Percentiles rank a stretch among this genome's conserved stretches.
Evolutionary conservation across 108 stramenopile genomes (phyloP).

Genomic region (Nitzschia sp.): DNA sequence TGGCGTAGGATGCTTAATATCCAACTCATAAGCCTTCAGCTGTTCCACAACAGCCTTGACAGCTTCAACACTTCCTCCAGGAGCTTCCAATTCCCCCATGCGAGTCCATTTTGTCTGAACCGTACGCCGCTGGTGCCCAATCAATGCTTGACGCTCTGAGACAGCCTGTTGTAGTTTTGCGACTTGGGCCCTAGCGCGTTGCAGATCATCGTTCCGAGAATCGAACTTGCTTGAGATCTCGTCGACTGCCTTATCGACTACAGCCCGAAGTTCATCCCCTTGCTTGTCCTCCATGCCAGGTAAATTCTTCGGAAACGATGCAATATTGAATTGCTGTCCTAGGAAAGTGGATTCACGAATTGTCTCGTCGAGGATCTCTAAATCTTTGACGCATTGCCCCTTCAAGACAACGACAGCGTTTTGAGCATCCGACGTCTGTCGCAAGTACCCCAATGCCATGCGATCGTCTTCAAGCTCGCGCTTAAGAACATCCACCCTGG

Average conservation of each 20-base stretch:
- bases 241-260: constrained; percentile 16
- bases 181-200: constrained; percentile 33
- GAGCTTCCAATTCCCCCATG: constrained; percentile 26
- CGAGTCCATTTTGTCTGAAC: constrained; percentile 30
- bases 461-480: constrained; percentile 64
- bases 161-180: constrained; percentile 23
- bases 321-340: constrained; percentile 19
- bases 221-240: constrained; percentile 20
- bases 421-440: constrained; percentile 59
- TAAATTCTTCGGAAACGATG: constrained; percentile 7
- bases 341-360: constrained; percentile 21
- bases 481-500: constrained; percentile 57
- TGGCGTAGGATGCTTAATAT: constrained; percentile 8
- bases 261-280: constrained; percentile 19
- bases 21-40: constrained; percentile 23
- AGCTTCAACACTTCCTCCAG: constrained; percentile 55
- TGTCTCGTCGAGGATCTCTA: constrained; percentile 33
- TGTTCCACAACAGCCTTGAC: constrained; percentile 48
- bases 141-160: constrained; percentile 36
- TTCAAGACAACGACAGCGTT: constrained; percentile 68
- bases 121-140: constrained; percentile 24
- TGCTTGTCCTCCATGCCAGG: constrained; percentile 1
- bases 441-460: constrained; percentile 58
- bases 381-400: constrained; percentile 53
- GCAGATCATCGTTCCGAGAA: constrained; percentile 17